Conservation (phyloP, 1,284 basidiomycete species). For the Rhizoctonia solani region DNA sequence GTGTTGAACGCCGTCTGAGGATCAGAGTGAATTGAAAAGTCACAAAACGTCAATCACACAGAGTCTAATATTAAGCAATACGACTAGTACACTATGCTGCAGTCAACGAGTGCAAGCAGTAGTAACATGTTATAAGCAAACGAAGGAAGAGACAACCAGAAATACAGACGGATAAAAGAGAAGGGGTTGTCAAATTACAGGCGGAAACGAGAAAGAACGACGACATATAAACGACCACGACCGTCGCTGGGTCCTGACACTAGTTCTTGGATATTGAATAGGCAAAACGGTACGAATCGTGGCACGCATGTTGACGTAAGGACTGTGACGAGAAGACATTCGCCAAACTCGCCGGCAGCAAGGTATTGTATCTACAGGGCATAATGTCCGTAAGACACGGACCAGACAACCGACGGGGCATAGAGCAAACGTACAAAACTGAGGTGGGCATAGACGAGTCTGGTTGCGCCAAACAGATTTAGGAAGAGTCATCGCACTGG, state of each 20-base stretch:
- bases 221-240: slow-evolving; percentile 52
- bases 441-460: not conserved
- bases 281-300: slow-evolving; percentile 64
- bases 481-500: slow-evolving; percentile 36
- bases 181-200: not conserved
- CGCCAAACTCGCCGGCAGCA: slow-evolving; percentile 44
- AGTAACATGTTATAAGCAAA: slow-evolving; percentile 1
- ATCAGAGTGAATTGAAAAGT: no score
- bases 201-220: slow-evolving; percentile 14
- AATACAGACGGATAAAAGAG: not conserved
- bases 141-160: not conserved
- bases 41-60: no score
- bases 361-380: slow-evolving; percentile 36
- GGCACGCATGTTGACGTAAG: slow-evolving; percentile 56
- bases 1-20: no score
- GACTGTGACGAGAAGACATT: slow-evolving; percentile 51
- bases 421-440: slow-evolving; percentile 39
- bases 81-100: no score
- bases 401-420: slow-evolving; percentile 42
- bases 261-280: slow-evolving; percentile 31
- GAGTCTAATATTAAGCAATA: not conserved
- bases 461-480: slow-evolving; percentile 37
- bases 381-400: slow-evolving; percentile 37
- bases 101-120: no score
- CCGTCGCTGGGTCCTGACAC: slow-evolving; percentile 60